phyloP scores from a whole-genome alignment of 257 asterid genomes.

The Petunia axillaris region DNA sequence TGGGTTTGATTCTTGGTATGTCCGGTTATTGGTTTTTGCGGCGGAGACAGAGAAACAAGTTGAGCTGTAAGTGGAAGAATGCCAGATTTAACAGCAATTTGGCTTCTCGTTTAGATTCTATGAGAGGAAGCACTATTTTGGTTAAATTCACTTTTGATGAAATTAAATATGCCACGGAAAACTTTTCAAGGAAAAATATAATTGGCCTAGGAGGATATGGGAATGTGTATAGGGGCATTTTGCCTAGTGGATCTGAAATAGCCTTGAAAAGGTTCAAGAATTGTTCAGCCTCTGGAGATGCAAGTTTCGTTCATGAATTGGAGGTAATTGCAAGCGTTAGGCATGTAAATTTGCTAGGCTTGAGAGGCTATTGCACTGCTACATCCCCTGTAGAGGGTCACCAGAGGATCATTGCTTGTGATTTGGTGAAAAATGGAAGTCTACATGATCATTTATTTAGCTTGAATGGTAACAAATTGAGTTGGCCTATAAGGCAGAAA shows the following conservation, averaged over 20 bases:
- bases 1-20: constrained; percentile 36
- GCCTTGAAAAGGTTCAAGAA: constrained; percentile 90
- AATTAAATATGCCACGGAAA: constrained; percentile 56
- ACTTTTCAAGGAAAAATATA: constrained; percentile 55
- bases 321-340: constrained; percentile 83
- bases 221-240: constrained; percentile 70
- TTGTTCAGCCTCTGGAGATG: constrained; percentile 72
- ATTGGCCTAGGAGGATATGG: constrained; percentile 91
- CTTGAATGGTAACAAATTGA: constrained; percentile 42
- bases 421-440: constrained; percentile 79
- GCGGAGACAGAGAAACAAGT: constrained; percentile 41
- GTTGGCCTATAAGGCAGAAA: constrained; percentile 78
- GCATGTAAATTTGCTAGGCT: constrained; percentile 70
- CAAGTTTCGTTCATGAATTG: constrained; percentile 66
- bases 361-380: constrained; percentile 83
- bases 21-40: constrained; percentile 40
- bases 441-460: constrained; percentile 77
- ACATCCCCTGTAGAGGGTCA: constrained; percentile 73
- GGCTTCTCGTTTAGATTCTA: constrained; percentile 57
- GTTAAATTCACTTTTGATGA: constrained; percentile 68
- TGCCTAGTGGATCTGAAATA: constrained; percentile 70
- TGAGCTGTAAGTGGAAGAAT: constrained; percentile 29
- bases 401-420: constrained; percentile 85
- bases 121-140: constrained; percentile 61
- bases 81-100: constrained; percentile 25